Percentiles rank a stretch among this genome's conserved stretches.
Conservation (phyloP, 2,329 filamentous ascomycete species). For the Diatrype stigma region DNA sequence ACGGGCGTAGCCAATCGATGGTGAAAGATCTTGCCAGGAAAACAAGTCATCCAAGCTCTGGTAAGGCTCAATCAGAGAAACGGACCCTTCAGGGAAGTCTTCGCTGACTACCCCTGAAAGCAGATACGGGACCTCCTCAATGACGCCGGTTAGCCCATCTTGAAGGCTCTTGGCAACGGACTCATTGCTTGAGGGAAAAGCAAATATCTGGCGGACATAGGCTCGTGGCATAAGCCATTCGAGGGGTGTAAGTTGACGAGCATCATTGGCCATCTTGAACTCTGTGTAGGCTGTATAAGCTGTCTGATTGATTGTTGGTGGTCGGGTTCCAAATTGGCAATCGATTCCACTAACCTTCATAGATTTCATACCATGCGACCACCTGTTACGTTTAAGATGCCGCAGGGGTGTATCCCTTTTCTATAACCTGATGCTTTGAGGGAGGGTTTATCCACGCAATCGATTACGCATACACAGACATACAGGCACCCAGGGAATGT, state of each 20-base stretch:
- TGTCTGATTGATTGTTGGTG: too few species aligned
- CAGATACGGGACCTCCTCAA: slow-evolving; percentile 22
- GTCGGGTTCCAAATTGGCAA: too few species aligned
- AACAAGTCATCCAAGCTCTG: slow-evolving; percentile 17
- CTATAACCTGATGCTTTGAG: too few species aligned
- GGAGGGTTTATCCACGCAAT: too few species aligned
- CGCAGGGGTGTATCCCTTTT: too few species aligned
- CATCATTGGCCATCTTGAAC: too few species aligned
- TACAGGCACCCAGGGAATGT: too few species aligned
- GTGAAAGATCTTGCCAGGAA: slow-evolving; percentile 17
- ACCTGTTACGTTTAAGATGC: too few species aligned
- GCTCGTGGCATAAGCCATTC: slow-evolving; percentile 25
- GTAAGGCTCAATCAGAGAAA: slow-evolving; percentile 13
- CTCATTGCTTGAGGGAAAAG: slow-evolving; percentile 18
- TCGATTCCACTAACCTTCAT: too few species aligned
- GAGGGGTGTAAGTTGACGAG: slow-evolving; percentile 16
- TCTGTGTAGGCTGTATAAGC: too few species aligned
- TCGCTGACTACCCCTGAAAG: slow-evolving; percentile 15
- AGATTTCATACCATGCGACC: too few species aligned
- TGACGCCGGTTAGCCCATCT: slow-evolving; percentile 11
- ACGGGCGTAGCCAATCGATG: slow-evolving; percentile 14
- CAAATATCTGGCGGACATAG: slow-evolving; percentile 24
- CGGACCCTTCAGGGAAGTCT: slow-evolving; percentile 4
- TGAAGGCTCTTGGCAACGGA: slow-evolving; percentile 8
- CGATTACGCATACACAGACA: too few species aligned